Evolutionary conservation across 2,329 filamentous ascomycete species (phyloP).

Genomic region (Orbilia oligospora): DNA sequence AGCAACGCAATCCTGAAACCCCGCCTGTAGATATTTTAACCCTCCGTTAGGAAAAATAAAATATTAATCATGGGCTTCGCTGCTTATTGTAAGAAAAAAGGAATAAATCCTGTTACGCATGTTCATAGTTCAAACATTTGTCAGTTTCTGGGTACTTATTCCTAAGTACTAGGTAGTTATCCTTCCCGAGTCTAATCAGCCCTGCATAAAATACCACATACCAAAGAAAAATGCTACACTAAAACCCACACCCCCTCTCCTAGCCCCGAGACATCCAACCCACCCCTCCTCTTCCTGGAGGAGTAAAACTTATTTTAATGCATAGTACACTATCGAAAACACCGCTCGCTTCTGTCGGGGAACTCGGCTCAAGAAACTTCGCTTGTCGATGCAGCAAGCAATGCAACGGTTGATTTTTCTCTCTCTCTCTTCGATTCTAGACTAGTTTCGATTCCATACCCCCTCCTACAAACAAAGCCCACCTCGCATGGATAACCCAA

Average conservation of each 20-base stretch:
- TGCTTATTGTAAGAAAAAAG: slow-evolving; percentile 40
- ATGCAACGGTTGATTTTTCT: slow-evolving; percentile 18
- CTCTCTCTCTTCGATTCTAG: slow-evolving; percentile 32
- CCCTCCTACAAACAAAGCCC: slow-evolving; percentile 16
- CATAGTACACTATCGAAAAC: slow-evolving; percentile 13
- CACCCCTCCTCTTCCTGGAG: slow-evolving; percentile 16
- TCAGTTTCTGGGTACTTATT: slow-evolving; percentile 17
- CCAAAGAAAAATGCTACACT: slow-evolving; percentile 19
- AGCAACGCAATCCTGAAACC: slow-evolving; percentile 58
- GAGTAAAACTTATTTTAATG: slow-evolving; percentile 35
- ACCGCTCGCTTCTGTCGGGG: slow-evolving; percentile 26
- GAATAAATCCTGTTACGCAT: slow-evolving; percentile 20
- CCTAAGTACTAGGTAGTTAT: slow-evolving; percentile 1
- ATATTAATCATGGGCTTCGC: slow-evolving; percentile 17
- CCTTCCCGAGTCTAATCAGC: neutral
- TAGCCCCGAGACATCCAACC: slow-evolving; percentile 27
- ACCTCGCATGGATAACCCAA: slow-evolving; percentile 15
- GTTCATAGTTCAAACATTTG: slow-evolving; percentile 6
- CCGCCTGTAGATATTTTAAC: slow-evolving; percentile 44
- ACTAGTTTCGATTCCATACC: slow-evolving; percentile 20
- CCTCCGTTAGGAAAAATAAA: slow-evolving; percentile 21
- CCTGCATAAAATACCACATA: slow-evolving; percentile 45
- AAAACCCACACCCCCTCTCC: slow-evolving; percentile 24
- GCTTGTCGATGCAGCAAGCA: slow-evolving; percentile 12
- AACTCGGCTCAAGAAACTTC: slow-evolving; percentile 39